Evolutionary conservation across 202 grass and related monocot genomes (phyloP).

Genomic region (Hordeum pubiflorum): DNA sequence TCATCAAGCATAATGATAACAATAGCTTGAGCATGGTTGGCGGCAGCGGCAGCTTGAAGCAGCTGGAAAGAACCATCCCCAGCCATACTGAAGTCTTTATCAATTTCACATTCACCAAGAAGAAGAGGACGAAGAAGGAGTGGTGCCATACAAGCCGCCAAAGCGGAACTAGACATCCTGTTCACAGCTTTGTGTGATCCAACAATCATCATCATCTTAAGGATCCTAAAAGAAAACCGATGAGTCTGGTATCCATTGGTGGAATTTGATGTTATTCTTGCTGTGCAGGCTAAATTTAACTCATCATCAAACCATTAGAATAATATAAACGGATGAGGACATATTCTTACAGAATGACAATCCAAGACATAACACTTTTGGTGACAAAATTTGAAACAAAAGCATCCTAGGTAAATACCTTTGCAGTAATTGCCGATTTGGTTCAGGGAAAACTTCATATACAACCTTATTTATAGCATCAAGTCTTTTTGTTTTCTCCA

Average conservation of each 20-base stretch:
- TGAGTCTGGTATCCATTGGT: constrained; percentile 14
- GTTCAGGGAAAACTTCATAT: constrained; percentile 95
- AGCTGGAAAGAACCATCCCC: constrained; percentile 85
- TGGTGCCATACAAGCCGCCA: constrained; percentile 98
- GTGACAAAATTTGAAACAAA: constrained; percentile 18
- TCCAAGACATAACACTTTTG: constrained; percentile 5
- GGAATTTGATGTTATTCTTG: neutral
- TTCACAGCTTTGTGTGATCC: constrained; percentile 74
- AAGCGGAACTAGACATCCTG: constrained; percentile 86
- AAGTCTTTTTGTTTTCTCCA: constrained; percentile 57
- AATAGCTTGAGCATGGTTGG: constrained; percentile 97
- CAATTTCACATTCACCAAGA: constrained; percentile 73
- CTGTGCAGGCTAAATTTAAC: constrained; percentile 15
- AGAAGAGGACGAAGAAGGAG: constrained; percentile 92
- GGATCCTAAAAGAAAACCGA: constrained; percentile 70
- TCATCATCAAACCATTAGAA: neutral
- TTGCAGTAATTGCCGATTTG: constrained; percentile 69
- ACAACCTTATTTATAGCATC: constrained; percentile 67
- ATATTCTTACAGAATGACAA: constrained; percentile 13
- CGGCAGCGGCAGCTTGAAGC: constrained; percentile 89
- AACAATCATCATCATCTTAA: constrained; percentile 93
- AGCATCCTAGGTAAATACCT: constrained; percentile 46
- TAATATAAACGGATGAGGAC: neutral
- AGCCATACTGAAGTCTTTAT: constrained; percentile 73
- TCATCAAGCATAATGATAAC: constrained; percentile 94